These are phyloP conservation scores for Penicillium verrucosum DNA, from an alignment of 2,329 filamentous ascomycete genomes.

Conservation along the genomic window DNA sequence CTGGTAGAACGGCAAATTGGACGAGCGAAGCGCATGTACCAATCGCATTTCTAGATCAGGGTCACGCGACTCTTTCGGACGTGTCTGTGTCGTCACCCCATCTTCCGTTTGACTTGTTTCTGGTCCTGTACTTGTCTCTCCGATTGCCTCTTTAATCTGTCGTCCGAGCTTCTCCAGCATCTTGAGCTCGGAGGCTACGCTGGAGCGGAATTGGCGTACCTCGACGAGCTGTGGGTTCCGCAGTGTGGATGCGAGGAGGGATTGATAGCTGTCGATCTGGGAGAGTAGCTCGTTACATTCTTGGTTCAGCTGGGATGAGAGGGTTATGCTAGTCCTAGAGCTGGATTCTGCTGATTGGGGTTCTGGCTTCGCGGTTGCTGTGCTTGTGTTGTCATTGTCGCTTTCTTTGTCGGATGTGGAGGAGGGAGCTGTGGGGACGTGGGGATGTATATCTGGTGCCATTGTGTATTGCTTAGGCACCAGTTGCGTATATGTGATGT, in stretches of 20 bases:
- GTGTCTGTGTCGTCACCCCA: conserved; percentile 8
- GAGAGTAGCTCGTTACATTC: conserved; percentile 43
- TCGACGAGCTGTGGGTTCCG: conserved; percentile 50
- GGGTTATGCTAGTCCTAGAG: conserved; percentile 13
- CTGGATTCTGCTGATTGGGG: not conserved
- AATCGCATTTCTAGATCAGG: conserved; percentile 33
- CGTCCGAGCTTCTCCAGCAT: conserved; percentile 44
- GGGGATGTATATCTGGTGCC: not conserved
- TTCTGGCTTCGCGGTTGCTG: not conserved
- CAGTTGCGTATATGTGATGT: not conserved
- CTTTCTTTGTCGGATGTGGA: not conserved
- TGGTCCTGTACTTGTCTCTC: not conserved
- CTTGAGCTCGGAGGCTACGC: conserved; percentile 48
- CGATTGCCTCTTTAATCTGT: conserved; percentile 21
- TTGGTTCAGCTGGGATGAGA: conserved; percentile 34
- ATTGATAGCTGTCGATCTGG: conserved; percentile 47
- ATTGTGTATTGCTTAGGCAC: not conserved
- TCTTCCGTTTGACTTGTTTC: conserved; percentile 14
- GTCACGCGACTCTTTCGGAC: conserved; percentile 6
- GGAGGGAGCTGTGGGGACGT: not conserved
- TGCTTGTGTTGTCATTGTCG: conserved; percentile 3
- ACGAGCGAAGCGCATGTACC: conserved; percentile 60
- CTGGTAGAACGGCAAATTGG: conserved; percentile 64
- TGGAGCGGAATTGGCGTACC: conserved; percentile 49
- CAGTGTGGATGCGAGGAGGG: conserved; percentile 38